Base-by-base conservation (phyloP, 1,284 basidiomycete genomes). In the Melanopsichium pennsylvanicum region DNA sequence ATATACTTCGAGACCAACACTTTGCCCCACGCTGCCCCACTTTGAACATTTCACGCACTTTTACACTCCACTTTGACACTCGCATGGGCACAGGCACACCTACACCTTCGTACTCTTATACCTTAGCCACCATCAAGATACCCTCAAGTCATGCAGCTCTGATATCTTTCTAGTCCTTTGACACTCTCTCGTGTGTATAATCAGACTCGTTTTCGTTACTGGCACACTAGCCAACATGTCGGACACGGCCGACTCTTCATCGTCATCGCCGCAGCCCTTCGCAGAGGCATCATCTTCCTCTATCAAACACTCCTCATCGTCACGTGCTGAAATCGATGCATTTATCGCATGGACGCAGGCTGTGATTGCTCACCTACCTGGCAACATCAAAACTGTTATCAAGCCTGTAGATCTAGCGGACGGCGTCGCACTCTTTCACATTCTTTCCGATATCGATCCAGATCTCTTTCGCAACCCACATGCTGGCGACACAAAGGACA, bases 391-490 rank as follows among this genome's bases (percentile, higher is more conserved):
- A 32, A 16, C 41, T 1, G 41, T 66, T 8, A 39, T 43, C 18
- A 45, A 48, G 16, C 29, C 62, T 3, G 39, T 64, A 8, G 74
- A 75, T 34, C 61, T 76, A 13, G 68, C 70, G 16, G 74, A 76
- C 27, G 74, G 74, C 12, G 61, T 71, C 9, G 72, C 54, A 5
- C 64, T 76, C 38, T 75, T 76, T 34, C 56, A 73, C 18, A 62
- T 76, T 37, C 66, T 76, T 31, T 52, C 68, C 23, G 47, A 60
- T n/a, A 70, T 76, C 66, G 91, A 93, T 83, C 84, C 85, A 37
- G 86, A 88, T 39, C 91, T 92, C 83, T 93, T 93, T 78, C 63
- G 69, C 33, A 77, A 75, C 43, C 75, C 75, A 10, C 68, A 75
- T 43, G 50, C 62, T 11, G 64, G 64, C 29, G 56, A 72, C 18